phyloP scores from a whole-genome alignment of 805 yeast genomes.

The Torulaspora delbrueckii region DNA sequence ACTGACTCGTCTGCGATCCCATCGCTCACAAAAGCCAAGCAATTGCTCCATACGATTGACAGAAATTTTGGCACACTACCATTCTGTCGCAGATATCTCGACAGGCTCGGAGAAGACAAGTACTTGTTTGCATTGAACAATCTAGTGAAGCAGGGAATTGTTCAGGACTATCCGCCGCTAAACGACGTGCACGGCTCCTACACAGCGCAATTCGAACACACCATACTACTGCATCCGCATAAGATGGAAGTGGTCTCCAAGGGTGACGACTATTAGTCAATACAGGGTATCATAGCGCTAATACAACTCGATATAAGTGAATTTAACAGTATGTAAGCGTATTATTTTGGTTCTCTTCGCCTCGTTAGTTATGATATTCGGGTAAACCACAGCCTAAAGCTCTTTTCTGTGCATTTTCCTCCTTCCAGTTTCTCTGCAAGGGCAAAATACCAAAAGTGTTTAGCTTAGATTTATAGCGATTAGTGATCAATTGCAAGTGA shows the following conservation, averaged over 20 bases:
- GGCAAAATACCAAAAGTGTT: neutral
- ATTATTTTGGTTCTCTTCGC: neutral
- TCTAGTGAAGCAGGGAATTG: constrained; percentile 79
- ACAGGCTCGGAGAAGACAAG: constrained; percentile 86
- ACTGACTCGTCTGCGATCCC: constrained; percentile 38
- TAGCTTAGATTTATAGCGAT: neutral
- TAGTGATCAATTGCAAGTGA: neutral
- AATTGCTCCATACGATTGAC: constrained; percentile 64
- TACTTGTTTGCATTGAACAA: constrained; percentile 81
- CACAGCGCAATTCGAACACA: constrained; percentile 97
- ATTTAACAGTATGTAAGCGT: neutral
- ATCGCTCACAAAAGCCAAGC: constrained; percentile 60
- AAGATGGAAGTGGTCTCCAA: constrained; percentile 90
- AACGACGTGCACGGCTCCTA: constrained; percentile 77
- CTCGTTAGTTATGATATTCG: neutral
- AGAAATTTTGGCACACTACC: constrained; percentile 89
- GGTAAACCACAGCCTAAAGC: neutral
- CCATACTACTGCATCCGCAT: constrained; percentile 83
- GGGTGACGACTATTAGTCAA: constrained; percentile 71
- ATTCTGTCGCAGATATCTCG: constrained; percentile 93
- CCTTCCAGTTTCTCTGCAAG: neutral
- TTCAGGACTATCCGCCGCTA: constrained; percentile 91
- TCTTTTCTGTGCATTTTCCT: constrained; percentile 1
- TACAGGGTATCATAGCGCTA: neutral
- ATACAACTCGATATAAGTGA: neutral